Evolutionary conservation across 495 filamentous ascomycete genomes (phyloP).

Genomic region (Penicillium steckii): DNA sequence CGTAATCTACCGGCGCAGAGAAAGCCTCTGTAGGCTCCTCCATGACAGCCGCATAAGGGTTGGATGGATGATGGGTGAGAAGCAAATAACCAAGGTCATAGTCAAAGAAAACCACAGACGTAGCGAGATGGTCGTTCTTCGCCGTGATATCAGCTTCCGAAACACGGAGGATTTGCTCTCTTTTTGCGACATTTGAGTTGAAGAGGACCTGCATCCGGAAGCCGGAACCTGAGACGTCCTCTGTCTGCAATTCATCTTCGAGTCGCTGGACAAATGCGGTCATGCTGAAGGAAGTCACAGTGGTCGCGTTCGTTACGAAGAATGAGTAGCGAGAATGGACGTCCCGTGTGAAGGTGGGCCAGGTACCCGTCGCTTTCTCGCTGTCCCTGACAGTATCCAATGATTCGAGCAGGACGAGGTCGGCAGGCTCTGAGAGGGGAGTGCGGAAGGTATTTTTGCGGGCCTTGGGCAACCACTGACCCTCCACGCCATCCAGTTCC

Average conservation of each 20-base stretch:
- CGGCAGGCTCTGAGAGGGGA: slow-evolving; percentile 39
- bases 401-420: slow-evolving; percentile 49
- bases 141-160: slow-evolving; percentile 36
- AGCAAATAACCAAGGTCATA: slow-evolving; percentile 78
- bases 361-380: slow-evolving; percentile 44
- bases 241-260: slow-evolving; percentile 68
- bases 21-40: slow-evolving; percentile 56
- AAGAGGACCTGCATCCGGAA: slow-evolving; percentile 74
- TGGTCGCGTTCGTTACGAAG: slow-evolving; percentile 70
- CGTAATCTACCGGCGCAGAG: slow-evolving; percentile 29
- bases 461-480: slow-evolving; percentile 76
- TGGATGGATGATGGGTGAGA: slow-evolving; percentile 62
- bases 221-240: slow-evolving; percentile 61
- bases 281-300: slow-evolving; percentile 69
- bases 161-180: slow-evolving; percentile 58
- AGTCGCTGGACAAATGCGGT: slow-evolving; percentile 72
- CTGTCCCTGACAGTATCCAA: slow-evolving; percentile 63
- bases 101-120: slow-evolving; percentile 66
- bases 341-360: slow-evolving; percentile 75
- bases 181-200: slow-evolving; percentile 57
- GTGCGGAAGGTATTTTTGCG: slow-evolving; percentile 41
- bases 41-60: slow-evolving; percentile 64
- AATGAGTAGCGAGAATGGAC: slow-evolving; percentile 71
- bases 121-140: slow-evolving; percentile 46
- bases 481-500: slow-evolving; percentile 76